Evolutionary conservation across 768 basidiomycete genomes (phyloP), one percentile per base, ranked within the genome.

Genomic region (Hypsizygus marmoreus): DNA sequence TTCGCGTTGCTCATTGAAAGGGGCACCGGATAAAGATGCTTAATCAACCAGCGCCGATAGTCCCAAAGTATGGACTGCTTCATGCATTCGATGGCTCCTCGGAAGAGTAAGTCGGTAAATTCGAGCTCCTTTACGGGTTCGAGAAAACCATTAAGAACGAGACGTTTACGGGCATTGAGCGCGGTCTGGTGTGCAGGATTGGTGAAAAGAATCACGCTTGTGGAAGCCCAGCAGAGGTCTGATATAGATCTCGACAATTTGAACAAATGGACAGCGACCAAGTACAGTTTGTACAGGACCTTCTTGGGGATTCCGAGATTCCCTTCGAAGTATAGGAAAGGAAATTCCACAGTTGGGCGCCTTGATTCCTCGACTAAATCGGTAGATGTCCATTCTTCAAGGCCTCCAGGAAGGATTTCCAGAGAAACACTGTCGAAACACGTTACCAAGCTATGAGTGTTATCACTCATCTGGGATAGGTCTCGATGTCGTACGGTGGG

Each of bases 111-210:
- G 24, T 68, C 69, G 25, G 73, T 63, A 38, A 75, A 74, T 17
- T 45, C 49, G 20, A 88, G 66, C 51, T 89, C 86, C 25, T 61
- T 49, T n/a, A 59, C 47, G 7, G 71, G 57, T 25, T 72, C 60
- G 13, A 81, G 58, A 4, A 54, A 9, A 2, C 66, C 67, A 2
- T 51, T 47, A n/a, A 56, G 51, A 14, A 86, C 65, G 17, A 86
- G 72, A 13, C 59, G 64, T 57, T 85, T 87, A 26, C 86, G 70
- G 4, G 66, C 51, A 56, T 88, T 86, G 26, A 87, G 64, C 2
- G 84, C 85, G 16, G 85, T 82, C 47, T 81, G 79, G 55, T 88
- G 81, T 0, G 81, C 82, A 24, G 87, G 81, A 62, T 88, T 88
- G 28, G 77, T 71, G 22, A 88, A 68, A 4, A 87, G 58, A n/a